A percentile compares a stretch with the other conserved stretches of the same genome.
Evolutionary conservation across 805 yeast species (phyloP).

Genomic region (Kuraishia ogatae): DNA sequence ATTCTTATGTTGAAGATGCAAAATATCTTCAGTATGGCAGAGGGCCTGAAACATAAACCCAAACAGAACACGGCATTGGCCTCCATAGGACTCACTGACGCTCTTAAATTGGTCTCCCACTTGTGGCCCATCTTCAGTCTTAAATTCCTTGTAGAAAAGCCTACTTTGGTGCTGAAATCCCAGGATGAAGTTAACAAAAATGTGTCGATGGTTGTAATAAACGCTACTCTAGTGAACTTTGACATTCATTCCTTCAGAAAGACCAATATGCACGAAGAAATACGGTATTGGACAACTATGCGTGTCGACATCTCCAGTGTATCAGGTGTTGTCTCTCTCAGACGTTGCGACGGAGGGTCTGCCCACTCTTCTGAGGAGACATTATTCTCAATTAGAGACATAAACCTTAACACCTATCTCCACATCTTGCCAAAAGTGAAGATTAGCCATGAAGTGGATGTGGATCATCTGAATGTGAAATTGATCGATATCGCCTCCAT

Average conservation of each 20-base stretch:
- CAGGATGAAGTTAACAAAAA: conserved; percentile 2
- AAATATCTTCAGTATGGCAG: neutral
- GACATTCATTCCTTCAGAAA: neutral
- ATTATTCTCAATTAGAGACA: neutral
- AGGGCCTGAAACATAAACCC: no score
- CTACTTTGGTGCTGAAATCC: conserved; percentile 16
- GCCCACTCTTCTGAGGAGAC: neutral
- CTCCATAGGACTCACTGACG: neutral
- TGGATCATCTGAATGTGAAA: conserved; percentile 16
- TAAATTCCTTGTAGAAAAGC: conserved; percentile 19
- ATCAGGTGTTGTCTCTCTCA: neutral
- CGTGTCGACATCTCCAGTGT: neutral
- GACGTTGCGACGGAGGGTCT: neutral
- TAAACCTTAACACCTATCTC: neutral
- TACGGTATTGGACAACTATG: neutral
- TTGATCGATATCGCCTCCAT: conserved; percentile 18
- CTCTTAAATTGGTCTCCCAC: neutral
- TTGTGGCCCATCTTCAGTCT: conserved; percentile 13
- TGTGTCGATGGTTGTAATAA: conserved; percentile 11
- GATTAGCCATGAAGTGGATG: conserved; percentile 8
- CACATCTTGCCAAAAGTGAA: neutral
- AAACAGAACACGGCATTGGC: neutral
- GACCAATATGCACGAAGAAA: neutral
- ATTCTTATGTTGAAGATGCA: conserved; percentile 3
- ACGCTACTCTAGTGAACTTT: neutral